Evolutionary conservation across 768 basidiomycete genomes (phyloP).

Genomic region (Russula virescens): DNA sequence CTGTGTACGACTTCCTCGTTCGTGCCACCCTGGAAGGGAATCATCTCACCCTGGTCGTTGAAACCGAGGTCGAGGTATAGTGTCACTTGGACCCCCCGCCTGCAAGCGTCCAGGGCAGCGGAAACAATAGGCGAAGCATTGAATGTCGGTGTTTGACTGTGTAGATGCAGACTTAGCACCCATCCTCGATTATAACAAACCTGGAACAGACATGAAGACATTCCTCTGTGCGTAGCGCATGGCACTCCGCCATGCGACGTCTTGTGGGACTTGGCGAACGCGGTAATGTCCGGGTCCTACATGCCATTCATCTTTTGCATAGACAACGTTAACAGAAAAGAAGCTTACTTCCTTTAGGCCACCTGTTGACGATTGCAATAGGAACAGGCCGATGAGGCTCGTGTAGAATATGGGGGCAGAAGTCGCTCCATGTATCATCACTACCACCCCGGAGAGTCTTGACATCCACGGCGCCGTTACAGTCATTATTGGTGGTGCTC

Average conservation of each 20-base stretch:
- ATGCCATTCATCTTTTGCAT: not conserved
- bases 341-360: slow-evolving; percentile 47
- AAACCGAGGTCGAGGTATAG: slow-evolving; percentile 57
- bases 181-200: not conserved
- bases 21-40: slow-evolving; percentile 60
- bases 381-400: slow-evolving; percentile 51
- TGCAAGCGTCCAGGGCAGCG: slow-evolving; percentile 53
- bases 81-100: slow-evolving; percentile 53
- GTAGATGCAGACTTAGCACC: not conserved
- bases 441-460: not conserved
- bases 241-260: slow-evolving; percentile 62
- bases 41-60: slow-evolving; percentile 49
- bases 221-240: slow-evolving; percentile 52
- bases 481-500: not conserved
- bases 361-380: slow-evolving; percentile 60
- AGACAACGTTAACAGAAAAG: not conserved
- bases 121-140: slow-evolving; percentile 60
- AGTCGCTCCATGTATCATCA: slow-evolving; percentile 37
- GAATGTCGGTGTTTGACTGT: slow-evolving; percentile 62
- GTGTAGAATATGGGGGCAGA: slow-evolving; percentile 58
- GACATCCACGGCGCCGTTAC: not conserved
- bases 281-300: slow-evolving; percentile 40
- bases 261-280: slow-evolving; percentile 51
- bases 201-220: slow-evolving; percentile 53
- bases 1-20: slow-evolving; percentile 61